These are phyloP conservation scores for Penicillium rolfsii DNA, from an alignment of 2,329 filamentous ascomycete species.

Conservation along the genomic window DNA sequence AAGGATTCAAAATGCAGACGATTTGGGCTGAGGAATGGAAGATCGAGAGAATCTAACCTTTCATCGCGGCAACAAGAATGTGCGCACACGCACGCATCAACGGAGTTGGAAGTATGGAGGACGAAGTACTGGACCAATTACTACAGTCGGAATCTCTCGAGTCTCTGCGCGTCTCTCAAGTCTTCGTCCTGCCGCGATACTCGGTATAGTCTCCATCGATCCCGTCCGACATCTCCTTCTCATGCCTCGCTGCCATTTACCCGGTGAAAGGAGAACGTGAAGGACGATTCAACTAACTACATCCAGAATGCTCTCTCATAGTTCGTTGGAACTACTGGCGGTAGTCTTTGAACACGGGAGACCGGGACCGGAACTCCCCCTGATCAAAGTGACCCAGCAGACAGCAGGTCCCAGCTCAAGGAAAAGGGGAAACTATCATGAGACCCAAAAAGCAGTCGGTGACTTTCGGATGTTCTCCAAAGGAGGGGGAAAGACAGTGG, in stretches of 20 bases:
- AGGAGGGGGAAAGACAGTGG: constrained; percentile 3
- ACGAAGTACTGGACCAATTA: background rate
- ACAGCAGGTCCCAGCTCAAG: constrained; percentile 5
- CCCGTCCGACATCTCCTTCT: background rate
- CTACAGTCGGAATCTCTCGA: background rate
- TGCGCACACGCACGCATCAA: constrained; percentile 1
- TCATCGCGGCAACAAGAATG: constrained; percentile 20
- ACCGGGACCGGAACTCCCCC: constrained; percentile 16
- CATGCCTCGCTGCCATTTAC: constrained; percentile 3
- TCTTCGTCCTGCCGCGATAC: background rate
- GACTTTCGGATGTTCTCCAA: constrained; percentile 19
- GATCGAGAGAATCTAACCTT: constrained; percentile 27
- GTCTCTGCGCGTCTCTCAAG: background rate
- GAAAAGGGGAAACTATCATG: constrained; percentile 27
- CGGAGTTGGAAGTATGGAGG: background rate
- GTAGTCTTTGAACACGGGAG: background rate
- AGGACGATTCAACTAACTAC: background rate
- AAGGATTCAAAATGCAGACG: too few species aligned
- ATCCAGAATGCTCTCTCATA: background rate
- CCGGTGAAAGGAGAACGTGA: background rate
- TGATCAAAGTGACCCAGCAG: background rate
- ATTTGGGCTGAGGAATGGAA: constrained; percentile 29
- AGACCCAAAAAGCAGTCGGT: constrained; percentile 30
- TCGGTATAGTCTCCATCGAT: background rate
- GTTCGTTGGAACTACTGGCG: background rate